phyloP scores from a whole-genome alignment of 257 asterid species.

The Fraxinus quadrangulata region DNA sequence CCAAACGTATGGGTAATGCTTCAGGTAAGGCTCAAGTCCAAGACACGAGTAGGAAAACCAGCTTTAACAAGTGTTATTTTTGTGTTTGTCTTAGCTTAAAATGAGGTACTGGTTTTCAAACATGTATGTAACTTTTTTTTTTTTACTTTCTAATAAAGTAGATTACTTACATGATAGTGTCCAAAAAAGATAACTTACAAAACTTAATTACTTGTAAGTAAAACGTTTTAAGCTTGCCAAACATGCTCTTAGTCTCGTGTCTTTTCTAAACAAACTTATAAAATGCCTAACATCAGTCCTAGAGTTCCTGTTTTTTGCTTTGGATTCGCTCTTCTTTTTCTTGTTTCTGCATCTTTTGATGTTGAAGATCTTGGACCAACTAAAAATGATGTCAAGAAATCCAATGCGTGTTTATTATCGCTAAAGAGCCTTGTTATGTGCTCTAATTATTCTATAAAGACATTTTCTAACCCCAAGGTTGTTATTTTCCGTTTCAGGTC shows the following conservation, averaged over 20 bases:
- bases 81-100: neutral
- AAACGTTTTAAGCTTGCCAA: neutral
- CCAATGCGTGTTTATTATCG: neutral
- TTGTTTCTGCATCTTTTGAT: neutral
- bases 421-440: neutral
- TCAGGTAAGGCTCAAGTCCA: slow-evolving; percentile 21
- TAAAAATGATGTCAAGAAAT: no score
- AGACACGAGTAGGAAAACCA: neutral
- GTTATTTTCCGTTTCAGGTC: slow-evolving; percentile 10
- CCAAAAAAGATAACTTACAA: neutral
- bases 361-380: neutral
- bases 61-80: neutral
- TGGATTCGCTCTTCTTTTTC: neutral
- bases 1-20: slow-evolving; percentile 35
- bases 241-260: no score
- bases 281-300: neutral
- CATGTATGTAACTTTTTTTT: neutral
- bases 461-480: neutral
- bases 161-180: neutral
- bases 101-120: neutral
- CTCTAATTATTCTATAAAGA: neutral
- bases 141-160: no score
- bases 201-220: neutral
- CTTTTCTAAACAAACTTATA: no score
- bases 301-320: neutral